Conservation (phyloP, 352 stramenopile genomes). For the Blastocystis sp. region DNA sequence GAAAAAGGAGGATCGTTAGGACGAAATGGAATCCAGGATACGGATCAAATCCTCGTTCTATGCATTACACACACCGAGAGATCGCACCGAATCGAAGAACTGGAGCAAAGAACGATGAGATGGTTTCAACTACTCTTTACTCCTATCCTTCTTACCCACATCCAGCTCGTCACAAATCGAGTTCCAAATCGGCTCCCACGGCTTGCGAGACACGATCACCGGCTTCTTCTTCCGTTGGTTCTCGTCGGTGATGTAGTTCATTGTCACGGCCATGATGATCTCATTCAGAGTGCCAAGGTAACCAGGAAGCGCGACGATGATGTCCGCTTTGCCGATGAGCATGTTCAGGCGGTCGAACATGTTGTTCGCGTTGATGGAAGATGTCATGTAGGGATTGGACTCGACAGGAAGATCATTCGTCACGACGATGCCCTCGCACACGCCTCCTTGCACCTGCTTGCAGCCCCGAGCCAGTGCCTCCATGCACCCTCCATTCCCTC, state of each 20-base stretch:
- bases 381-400: slow-evolving; percentile 45
- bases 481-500: slow-evolving; percentile 60
- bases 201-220: slow-evolving; percentile 31
- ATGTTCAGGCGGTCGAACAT: slow-evolving; percentile 60
- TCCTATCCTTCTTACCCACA: not conserved
- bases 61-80: not conserved
- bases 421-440: slow-evolving; percentile 32
- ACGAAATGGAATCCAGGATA: not conserved
- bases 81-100: slow-evolving; percentile 40
- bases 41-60: slow-evolving; percentile 63
- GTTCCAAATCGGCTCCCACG: slow-evolving; percentile 54
- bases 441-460: slow-evolving; percentile 12
- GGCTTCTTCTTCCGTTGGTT: slow-evolving; percentile 37
- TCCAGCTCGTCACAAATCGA: slow-evolving; percentile 41
- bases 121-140: slow-evolving; percentile 22
- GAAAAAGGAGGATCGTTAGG: not conserved
- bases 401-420: slow-evolving; percentile 44
- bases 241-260: slow-evolving; percentile 61
- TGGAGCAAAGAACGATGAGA: not conserved
- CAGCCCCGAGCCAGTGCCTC: slow-evolving; percentile 44
- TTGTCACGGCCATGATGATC: slow-evolving; percentile 37
- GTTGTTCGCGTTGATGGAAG: not conserved
- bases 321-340: slow-evolving; percentile 13
- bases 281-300: slow-evolving; percentile 61
- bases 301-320: slow-evolving; percentile 45